Evolutionary conservation across 371 early-diverging fungal species (phyloP).

Genomic region (Coemansia sp.): DNA sequence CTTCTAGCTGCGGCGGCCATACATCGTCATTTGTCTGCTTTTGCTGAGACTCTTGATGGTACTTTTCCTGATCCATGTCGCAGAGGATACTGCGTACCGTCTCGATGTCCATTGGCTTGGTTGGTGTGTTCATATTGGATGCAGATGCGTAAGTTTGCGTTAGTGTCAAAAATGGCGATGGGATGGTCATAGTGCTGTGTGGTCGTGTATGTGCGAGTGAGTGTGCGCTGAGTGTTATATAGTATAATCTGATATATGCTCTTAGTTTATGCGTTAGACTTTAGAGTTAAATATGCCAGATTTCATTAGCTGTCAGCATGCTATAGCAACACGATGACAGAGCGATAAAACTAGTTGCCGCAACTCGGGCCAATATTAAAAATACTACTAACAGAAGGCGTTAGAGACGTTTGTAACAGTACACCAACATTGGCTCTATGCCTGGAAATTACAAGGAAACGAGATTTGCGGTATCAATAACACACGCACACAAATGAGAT

Average conservation of each 20-base stretch:
- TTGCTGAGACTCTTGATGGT: conserved; percentile 32
- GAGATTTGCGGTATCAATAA: background rate
- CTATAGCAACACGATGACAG: background rate
- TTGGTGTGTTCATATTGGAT: conserved; percentile 2
- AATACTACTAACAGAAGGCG: conserved; percentile 1
- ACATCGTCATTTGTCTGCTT: conserved; percentile 55
- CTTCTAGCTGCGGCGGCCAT: conserved; percentile 70
- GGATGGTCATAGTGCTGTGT: background rate
- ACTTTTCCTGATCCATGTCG: conserved; percentile 34
- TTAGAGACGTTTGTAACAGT: conserved; percentile 1
- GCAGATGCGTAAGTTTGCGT: background rate
- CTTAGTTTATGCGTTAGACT: no score
- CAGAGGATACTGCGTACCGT: conserved; percentile 33
- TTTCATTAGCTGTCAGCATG: background rate
- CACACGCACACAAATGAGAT: background rate
- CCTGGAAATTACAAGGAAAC: background rate
- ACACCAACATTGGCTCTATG: background rate
- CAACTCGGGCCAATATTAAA: background rate
- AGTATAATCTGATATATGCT: background rate
- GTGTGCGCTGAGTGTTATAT: background rate
- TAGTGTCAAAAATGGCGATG: background rate
- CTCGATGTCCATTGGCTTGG: conserved; percentile 40
- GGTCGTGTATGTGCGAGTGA: background rate
- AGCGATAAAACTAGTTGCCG: background rate
- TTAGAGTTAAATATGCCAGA: background rate